phyloP scores from a whole-genome alignment of 1,139 yeast species.

The Yamadazyma triangularis region DNA sequence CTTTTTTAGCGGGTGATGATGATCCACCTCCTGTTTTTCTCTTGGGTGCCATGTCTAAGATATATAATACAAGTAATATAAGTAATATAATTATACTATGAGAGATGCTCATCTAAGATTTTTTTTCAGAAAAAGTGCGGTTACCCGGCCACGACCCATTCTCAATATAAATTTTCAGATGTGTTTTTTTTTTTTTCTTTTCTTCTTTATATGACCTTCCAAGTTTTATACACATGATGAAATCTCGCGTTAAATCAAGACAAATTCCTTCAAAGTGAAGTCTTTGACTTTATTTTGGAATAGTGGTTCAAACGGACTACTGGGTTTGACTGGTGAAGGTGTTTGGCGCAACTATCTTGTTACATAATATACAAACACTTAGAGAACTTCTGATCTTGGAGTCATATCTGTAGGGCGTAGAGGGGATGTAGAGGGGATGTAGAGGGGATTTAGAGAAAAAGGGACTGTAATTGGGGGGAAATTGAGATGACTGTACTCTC shows the following conservation, averaged over 20 bases:
- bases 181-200: too few relatives aligned
- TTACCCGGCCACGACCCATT: too few relatives aligned
- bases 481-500: too few relatives aligned
- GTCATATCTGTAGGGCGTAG: too few relatives aligned
- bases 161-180: too few relatives aligned
- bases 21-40: slow-evolving; percentile 8
- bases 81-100: too few relatives aligned
- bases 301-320: slow-evolving; percentile 30
- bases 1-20: not conserved
- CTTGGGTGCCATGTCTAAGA: slow-evolving; percentile 16
- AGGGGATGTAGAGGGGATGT: too few relatives aligned
- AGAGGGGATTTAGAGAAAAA: too few relatives aligned
- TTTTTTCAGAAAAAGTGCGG: too few relatives aligned
- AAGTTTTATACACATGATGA: slow-evolving; percentile 60
- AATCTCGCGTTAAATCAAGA: slow-evolving; percentile 51
- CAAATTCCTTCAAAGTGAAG: slow-evolving; percentile 49
- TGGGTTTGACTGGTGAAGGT: slow-evolving; percentile 54
- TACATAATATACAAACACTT: slow-evolving; percentile 43
- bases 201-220: slow-evolving; percentile 46
- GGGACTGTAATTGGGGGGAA: too few relatives aligned
- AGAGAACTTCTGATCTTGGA: slow-evolving; percentile 50
- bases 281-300: slow-evolving; percentile 34
- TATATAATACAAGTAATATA: too few relatives aligned
- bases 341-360: slow-evolving; percentile 64
- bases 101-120: slow-evolving; percentile 6